Evolutionary conservation across 345 rosid genomes (phyloP), one percentile per base, ranked within the genome.

Genomic region (Syzygium aromaticum): DNA sequence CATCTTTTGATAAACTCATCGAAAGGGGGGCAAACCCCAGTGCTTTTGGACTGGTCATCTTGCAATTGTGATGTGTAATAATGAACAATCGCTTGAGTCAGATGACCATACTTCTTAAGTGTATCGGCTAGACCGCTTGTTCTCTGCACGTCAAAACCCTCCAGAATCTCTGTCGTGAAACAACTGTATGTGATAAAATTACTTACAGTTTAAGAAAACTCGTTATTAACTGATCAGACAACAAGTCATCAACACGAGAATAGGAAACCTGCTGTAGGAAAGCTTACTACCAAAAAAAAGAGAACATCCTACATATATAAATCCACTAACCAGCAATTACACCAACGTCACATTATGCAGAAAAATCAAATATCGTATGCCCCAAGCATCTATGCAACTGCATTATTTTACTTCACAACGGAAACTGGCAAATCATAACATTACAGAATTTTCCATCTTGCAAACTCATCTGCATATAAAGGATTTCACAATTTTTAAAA

Each of bases 141-240:
- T 92, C 99, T 95, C 89, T 92, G 93, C 87, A 97, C 96, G 88
- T 96, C 96, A 92, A 97, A 96, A 77, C 98, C 98, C 89, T 96
- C 98, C 89, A 95, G 93, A 89, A 97, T 95, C 94, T 97, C 99
- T 15, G 98, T 97, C 11, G 98, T 97, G 89, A 96, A 94, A 90
- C 99, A 96, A 84, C 98, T 96, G 94, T 88, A 91, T n/a, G 49
- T 11, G 86, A 78, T 85, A 83, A 84, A 84, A n/a, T 57, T 77
- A 46, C 40, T 64, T 33, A 88, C 33, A 54, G 59, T 43, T 40
- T 53, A 84, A 38, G 63, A 22, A 73, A 88, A 33, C 33, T 27
- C 33, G 27, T 49, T 51, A n/a, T 16, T 59, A 46, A 46, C 43
- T 83, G 40, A 78, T 22, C 12, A 38, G 61, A 27, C 49, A 61